Evolutionary conservation across 1,284 basidiomycete species (phyloP).

Genomic region (Pascua guehoae): DNA sequence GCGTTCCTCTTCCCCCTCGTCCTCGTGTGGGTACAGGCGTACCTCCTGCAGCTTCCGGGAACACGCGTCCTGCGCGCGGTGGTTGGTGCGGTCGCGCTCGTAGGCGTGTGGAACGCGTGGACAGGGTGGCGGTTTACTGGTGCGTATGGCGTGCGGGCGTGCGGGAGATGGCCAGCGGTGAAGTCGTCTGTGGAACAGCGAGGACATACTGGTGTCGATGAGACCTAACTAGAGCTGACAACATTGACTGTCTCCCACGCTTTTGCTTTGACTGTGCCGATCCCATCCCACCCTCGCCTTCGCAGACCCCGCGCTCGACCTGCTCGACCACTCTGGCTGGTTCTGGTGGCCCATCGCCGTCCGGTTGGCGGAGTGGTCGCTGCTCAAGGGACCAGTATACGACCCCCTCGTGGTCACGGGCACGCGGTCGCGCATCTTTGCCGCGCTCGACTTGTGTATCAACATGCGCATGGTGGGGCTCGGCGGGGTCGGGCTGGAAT

Average conservation of each 20-base stretch:
- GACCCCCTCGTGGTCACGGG: conserved; percentile 21
- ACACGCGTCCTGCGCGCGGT: conserved; percentile 28
- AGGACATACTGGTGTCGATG: too few species aligned
- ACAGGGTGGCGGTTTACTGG: conserved; percentile 28
- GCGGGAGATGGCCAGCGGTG: too few species aligned
- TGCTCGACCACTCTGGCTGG: too few species aligned
- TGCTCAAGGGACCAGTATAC: conserved; percentile 25
- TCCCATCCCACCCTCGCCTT: too few species aligned
- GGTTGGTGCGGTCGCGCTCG: conserved; percentile 21
- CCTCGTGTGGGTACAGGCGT: conserved; percentile 18
- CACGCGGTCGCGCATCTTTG: conserved; percentile 14
- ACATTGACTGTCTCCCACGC: too few species aligned
- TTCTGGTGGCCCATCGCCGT: too few species aligned
- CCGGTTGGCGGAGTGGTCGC: conserved; percentile 20
- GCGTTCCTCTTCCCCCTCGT: conserved; percentile 2
- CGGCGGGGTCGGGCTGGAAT: conserved; percentile 19
- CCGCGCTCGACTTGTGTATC: conserved; percentile 28
- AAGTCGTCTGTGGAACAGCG: too few species aligned
- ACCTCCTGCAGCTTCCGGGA: conserved; percentile 22
- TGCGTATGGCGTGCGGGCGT: conserved; percentile 12
- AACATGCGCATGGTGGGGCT: conserved; percentile 37
- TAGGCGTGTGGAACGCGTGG: conserved; percentile 19
- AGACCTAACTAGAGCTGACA: too few species aligned
- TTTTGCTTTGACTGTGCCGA: too few species aligned
- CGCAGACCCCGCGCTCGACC: too few species aligned